These are phyloP conservation scores for Flaveria floridana DNA, from an alignment of 140 eudicot genomes.

Conservation along the genomic window DNA sequence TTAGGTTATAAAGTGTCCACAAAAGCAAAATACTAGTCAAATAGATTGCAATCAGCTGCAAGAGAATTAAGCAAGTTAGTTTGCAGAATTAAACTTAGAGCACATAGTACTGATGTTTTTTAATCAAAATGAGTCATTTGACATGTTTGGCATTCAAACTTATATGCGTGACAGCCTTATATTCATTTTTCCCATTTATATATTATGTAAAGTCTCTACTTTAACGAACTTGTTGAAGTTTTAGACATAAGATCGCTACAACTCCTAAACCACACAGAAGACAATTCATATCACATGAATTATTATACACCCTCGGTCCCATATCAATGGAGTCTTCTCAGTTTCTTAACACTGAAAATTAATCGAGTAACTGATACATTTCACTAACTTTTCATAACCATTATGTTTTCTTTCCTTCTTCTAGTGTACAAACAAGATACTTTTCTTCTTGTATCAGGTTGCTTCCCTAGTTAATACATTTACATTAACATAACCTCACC, in stretches of 20 bases:
- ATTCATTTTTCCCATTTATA: neutral
- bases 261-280: neutral
- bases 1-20: neutral
- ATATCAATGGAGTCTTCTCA: neutral
- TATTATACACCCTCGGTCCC: neutral
- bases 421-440: conserved; percentile 7
- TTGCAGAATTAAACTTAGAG: neutral
- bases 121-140: neutral
- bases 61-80: conserved; percentile 3
- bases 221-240: neutral
- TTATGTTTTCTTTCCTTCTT: too few relatives aligned
- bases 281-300: neutral
- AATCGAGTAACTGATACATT: neutral
- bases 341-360: neutral
- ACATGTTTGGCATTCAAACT: neutral
- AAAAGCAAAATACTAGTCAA: neutral
- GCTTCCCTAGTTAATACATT: conserved; percentile 1
- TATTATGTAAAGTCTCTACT: neutral
- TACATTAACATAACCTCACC: conserved; percentile 12
- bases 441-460: neutral
- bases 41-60: conserved; percentile 7
- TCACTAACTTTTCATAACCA: neutral
- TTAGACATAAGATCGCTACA: neutral
- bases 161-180: neutral
- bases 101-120: neutral